Percentiles rank a stretch among this genome's conserved stretches.
Evolutionary conservation across 805 yeast species (phyloP).

Genomic region (Zygosaccharomyces rouxii): DNA sequence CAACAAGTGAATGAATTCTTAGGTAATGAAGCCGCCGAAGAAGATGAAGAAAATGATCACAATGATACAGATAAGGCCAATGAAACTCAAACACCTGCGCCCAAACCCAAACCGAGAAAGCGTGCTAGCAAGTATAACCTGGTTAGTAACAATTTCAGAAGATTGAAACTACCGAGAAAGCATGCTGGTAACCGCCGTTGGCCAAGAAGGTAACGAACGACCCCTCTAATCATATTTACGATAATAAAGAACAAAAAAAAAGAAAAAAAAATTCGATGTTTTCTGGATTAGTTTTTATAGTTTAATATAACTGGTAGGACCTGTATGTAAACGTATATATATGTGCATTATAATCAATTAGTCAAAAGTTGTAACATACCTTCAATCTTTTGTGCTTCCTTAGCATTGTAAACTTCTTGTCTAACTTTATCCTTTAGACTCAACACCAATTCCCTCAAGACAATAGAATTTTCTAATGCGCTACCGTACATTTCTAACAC

Average conservation of each 20-base stretch:
- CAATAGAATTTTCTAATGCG: conserved; percentile 68
- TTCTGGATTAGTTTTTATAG: neutral
- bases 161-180: conserved; percentile 49
- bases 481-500: conserved; percentile 69
- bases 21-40: conserved; percentile 14
- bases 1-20: conserved; percentile 20
- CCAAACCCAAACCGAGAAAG: conserved; percentile 16
- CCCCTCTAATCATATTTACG: neutral
- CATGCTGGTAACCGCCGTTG: conserved; percentile 42
- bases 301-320: conserved; percentile 1
- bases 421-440: conserved; percentile 58
- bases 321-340: neutral
- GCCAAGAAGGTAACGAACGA: conserved; percentile 27
- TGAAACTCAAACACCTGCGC: conserved; percentile 1
- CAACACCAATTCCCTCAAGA: conserved; percentile 66
- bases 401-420: conserved; percentile 69
- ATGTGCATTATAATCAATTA: conserved; percentile 19
- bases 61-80: conserved; percentile 4
- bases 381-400: conserved; percentile 82
- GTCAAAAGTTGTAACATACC: conserved; percentile 91
- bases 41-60: conserved; percentile 10
- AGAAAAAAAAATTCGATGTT: no score
- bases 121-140: conserved; percentile 30
- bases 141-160: conserved; percentile 47
- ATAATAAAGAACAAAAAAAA: no score